Evolutionary conservation across 2,329 filamentous ascomycete species (phyloP).

Genomic region (Aspergillus piperis): DNA sequence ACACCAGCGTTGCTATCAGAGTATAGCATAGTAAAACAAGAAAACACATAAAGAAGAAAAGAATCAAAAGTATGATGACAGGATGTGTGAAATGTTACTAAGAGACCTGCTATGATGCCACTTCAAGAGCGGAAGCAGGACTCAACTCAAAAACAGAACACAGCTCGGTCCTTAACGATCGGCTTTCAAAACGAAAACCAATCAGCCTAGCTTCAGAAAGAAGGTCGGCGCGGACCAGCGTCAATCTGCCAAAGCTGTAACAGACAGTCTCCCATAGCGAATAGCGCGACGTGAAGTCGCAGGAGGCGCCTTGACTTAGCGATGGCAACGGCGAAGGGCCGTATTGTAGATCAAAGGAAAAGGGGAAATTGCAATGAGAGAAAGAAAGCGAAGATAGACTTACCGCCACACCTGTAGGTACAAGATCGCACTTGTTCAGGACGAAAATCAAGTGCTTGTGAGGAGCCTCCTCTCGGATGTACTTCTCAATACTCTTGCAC

Average conservation of each 20-base stretch:
- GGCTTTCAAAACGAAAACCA: constrained; percentile 84
- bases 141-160: constrained; percentile 98
- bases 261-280: constrained; percentile 80
- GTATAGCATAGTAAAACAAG: constrained; percentile 18
- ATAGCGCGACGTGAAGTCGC: constrained; percentile 56
- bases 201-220: constrained; percentile 69
- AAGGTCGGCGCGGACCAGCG: constrained; percentile 67
- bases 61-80: constrained; percentile 40
- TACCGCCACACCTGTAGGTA: constrained; percentile 92
- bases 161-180: constrained; percentile 71
- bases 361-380: constrained; percentile 6
- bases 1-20: constrained; percentile 19
- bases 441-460: constrained; percentile 95
- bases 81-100: constrained; percentile 97
- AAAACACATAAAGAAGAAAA: constrained; percentile 31
- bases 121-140: constrained; percentile 66
- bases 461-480: constrained; percentile 86
- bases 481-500: constrained; percentile 89
- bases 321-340: constrained; percentile 42
- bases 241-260: constrained; percentile 99
- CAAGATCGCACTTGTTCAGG: constrained; percentile 87
- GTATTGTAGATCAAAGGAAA: constrained; percentile 7
- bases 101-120: constrained; percentile 77
- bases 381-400: constrained; percentile 52
- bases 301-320: constrained; percentile 89